Conservation (phyloP, 176 grass and related monocot genomes). For the Musa beccarii region DNA sequence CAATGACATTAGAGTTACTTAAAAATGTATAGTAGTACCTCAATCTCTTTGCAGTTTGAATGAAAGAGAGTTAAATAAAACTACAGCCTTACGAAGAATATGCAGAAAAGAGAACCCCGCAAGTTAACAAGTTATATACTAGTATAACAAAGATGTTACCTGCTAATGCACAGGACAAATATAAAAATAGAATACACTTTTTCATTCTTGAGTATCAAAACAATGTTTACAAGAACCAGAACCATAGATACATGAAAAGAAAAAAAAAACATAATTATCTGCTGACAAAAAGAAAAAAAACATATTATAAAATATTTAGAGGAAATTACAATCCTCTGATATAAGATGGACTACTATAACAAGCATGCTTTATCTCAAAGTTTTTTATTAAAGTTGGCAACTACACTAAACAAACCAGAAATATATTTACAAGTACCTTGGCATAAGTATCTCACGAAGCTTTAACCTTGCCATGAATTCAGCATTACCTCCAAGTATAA, state of each 20-base stretch:
- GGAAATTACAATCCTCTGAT: too few relatives aligned
- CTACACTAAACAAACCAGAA: too few relatives aligned
- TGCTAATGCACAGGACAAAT: neutral
- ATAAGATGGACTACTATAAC: neutral
- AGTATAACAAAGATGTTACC: neutral
- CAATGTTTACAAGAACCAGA: neutral
- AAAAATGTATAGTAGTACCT: neutral
- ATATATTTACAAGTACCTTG: slow-evolving; percentile 39
- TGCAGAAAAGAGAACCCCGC: neutral
- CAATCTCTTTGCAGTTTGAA: neutral
- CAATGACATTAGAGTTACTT: neutral
- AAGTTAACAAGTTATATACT: neutral
- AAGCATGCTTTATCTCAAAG: neutral
- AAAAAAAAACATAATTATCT: slow-evolving; percentile 10
- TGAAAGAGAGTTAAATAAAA: slow-evolving; percentile 2
- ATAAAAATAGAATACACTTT: neutral
- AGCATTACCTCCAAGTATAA: slow-evolving; percentile 93
- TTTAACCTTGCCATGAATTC: slow-evolving; percentile 98
- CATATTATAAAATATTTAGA: neutral
- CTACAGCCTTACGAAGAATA: slow-evolving; percentile 2
- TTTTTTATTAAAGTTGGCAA: neutral
- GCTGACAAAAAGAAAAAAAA: slow-evolving; percentile 1
- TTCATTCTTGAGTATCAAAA: neutral
- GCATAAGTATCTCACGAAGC: slow-evolving; percentile 86
- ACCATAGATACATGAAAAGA: neutral